Evolutionary conservation across 2,329 filamentous ascomycete genomes (phyloP).

Genomic region (Onygenales sp.): DNA sequence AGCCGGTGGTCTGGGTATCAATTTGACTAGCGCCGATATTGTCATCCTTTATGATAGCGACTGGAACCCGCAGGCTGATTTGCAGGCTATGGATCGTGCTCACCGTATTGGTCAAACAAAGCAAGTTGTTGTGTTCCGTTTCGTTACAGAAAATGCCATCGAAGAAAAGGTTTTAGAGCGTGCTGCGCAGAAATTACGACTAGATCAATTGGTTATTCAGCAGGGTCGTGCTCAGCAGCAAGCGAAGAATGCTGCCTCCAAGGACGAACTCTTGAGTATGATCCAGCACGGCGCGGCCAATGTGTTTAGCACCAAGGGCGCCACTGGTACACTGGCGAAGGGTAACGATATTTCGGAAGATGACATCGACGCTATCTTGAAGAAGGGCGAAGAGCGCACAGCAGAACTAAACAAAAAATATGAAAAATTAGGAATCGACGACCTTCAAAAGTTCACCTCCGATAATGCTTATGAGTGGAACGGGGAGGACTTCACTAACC

Average conservation of each 20-base stretch:
- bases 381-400: slow-evolving; percentile 78
- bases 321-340: slow-evolving; percentile 50
- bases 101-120: slow-evolving; percentile 98
- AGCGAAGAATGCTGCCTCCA: slow-evolving; percentile 83
- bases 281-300: slow-evolving; percentile 98
- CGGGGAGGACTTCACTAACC: slow-evolving; percentile 84
- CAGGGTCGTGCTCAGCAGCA: slow-evolving; percentile 89
- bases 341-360: slow-evolving; percentile 65
- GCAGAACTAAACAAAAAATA: slow-evolving; percentile 88
- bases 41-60: slow-evolving; percentile 96
- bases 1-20: slow-evolving; percentile 93
- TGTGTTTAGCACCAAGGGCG: slow-evolving; percentile 69
- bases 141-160: slow-evolving; percentile 95
- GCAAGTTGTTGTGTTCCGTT: slow-evolving; percentile 91
- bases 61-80: slow-evolving; percentile 96
- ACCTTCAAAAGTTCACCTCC: slow-evolving; percentile 93
- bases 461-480: slow-evolving; percentile 99
- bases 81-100: slow-evolving; percentile 97
- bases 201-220: slow-evolving; percentile 96
- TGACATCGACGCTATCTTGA: slow-evolving; percentile 82
- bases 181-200: slow-evolving; percentile 88
- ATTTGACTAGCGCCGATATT: slow-evolving; percentile 88
- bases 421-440: slow-evolving; percentile 92
- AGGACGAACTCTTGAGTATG: slow-evolving; percentile 94
- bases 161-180: slow-evolving; percentile 97